Evolutionary conservation across 495 filamentous ascomycete genomes (phyloP), one percentile per base, ranked within the genome.

Genomic region (Opeltia flavorubescens): DNA sequence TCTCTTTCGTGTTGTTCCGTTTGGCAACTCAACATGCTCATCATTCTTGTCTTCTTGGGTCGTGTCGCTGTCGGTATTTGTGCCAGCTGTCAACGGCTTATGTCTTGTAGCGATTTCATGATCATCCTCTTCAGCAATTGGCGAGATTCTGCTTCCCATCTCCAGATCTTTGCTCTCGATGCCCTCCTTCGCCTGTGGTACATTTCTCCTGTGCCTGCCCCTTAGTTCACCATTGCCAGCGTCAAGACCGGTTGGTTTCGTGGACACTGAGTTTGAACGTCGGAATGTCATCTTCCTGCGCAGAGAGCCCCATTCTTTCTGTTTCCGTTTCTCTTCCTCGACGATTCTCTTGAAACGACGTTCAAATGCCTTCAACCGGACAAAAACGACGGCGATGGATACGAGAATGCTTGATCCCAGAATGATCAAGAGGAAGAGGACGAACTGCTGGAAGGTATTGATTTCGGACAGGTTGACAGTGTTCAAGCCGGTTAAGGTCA

Each of bases 401-500:
- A 85, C 80, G 58, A 75, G 80, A 21, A 84, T 80, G 13, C 78
- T 71, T 34, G 80, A 81, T 3, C 86, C 86, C 12, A 87, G 59
- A 42, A 88, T 69, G 26, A 87, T 79, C 42, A 87, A 66, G 4
- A 79, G 18, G 59, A 86, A 91, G 9, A 93, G 70, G 13, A 89
- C 56, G 8, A 74, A 59, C 55, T 94, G 88, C 56, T 94, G 88
- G 58, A 81, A 83, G 1, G 77, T 83, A 31, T 84, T 91, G 50
- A 94, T 64, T 40, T 75, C 67, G 45, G 77, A 84, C 5, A 81
- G 55, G 47, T 83, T 76, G 39, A 83, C 72, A 20, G 77, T 84
- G 48, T 84, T 86, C 27, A 88, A 64, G 0, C 83, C 83, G 27
- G 87, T 81, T 43, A 79, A 71, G 13, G 85, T 89, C 76, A 91